Percentiles rank a stretch among this genome's conserved stretches.
These are phyloP conservation scores for Kodamaea hsintzibuensis DNA, from an alignment of 805 yeast species.

Conservation along the genomic window DNA sequence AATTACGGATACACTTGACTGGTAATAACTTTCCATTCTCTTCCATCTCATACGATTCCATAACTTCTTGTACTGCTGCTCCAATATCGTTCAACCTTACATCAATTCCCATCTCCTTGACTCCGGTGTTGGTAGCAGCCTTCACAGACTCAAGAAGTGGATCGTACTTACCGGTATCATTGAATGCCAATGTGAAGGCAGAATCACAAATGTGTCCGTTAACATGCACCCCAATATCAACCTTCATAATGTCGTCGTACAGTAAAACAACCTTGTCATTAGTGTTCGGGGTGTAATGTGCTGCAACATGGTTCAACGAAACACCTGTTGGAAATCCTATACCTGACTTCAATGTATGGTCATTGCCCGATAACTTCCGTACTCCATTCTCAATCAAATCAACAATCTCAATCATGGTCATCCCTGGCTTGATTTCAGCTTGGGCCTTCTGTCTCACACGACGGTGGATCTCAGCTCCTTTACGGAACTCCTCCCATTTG, in stretches of 20 bases:
- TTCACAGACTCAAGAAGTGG: conserved; percentile 78
- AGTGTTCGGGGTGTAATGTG: conserved; percentile 96
- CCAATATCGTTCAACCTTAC: conserved; percentile 95
- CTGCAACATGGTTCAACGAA: conserved; percentile 90
- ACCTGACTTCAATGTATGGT: conserved; percentile 69
- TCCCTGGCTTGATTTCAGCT: conserved; percentile 79
- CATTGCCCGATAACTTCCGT: conserved; percentile 70
- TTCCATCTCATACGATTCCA: conserved; percentile 96
- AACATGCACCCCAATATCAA: conserved; percentile 95
- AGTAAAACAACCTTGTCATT: conserved; percentile 82
- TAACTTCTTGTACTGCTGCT: conserved; percentile 92
- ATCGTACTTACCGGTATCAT: conserved; percentile 80
- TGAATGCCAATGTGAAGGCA: conserved; percentile 90
- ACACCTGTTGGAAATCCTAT: conserved; percentile 99
- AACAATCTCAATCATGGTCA: conserved; percentile 88
- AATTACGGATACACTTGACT: conserved; percentile 84
- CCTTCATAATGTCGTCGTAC: conserved; percentile 93
- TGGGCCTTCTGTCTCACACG: conserved; percentile 82
- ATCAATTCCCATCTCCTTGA: conserved; percentile 91
- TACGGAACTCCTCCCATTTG: conserved; percentile 85
- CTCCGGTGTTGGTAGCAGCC: conserved; percentile 93
- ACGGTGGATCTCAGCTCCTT: conserved; percentile 95
- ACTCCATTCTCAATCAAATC: conserved; percentile 85
- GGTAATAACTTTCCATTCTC: conserved; percentile 83
- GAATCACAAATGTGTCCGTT: conserved; percentile 93